Evolutionary conservation across 2,329 filamentous ascomycete genomes (phyloP).

Genomic region (Arthrobotrys sinensis): DNA sequence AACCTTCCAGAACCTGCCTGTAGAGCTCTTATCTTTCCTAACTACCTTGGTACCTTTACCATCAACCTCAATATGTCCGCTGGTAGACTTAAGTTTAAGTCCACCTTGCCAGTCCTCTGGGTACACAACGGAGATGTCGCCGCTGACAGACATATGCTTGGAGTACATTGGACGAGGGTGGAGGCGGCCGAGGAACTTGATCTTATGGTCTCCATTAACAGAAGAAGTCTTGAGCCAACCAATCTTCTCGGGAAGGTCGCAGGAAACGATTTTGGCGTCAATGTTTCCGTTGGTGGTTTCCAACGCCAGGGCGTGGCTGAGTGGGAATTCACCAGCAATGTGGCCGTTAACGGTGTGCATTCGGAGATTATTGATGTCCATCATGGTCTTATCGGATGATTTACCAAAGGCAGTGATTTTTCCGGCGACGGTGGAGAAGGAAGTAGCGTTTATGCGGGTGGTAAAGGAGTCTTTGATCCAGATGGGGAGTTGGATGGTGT

Average conservation of each 20-base stretch:
- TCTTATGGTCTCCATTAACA: constrained; percentile 35
- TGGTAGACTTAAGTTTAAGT: constrained; percentile 50
- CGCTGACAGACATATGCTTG: constrained; percentile 44
- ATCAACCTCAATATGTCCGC: constrained; percentile 44
- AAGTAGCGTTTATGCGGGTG: constrained; percentile 24
- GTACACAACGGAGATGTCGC: constrained; percentile 38
- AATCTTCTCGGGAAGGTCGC: constrained; percentile 38
- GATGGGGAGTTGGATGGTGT: constrained; percentile 42
- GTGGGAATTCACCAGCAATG: constrained; percentile 52
- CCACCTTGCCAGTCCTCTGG: constrained; percentile 56
- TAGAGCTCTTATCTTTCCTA: constrained; percentile 36
- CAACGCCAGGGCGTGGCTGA: constrained; percentile 43
- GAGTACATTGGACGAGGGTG: constrained; percentile 51
- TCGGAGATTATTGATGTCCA: constrained; percentile 48
- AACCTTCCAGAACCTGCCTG: constrained; percentile 55
- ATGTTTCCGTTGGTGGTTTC: constrained; percentile 50
- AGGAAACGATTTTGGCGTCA: constrained; percentile 32
- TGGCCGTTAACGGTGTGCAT: constrained; percentile 36
- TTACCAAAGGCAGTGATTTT: constrained; percentile 35
- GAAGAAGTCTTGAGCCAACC: constrained; percentile 39
- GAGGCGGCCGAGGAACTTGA: constrained; percentile 48
- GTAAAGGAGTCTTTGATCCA: constrained; percentile 52
- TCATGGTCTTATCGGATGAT: constrained; percentile 26
- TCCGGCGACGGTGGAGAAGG: constrained; percentile 43
- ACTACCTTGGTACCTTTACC: constrained; percentile 48